Conservation (phyloP, 306 rosid genomes). For the Luffa acutangula region DNA sequence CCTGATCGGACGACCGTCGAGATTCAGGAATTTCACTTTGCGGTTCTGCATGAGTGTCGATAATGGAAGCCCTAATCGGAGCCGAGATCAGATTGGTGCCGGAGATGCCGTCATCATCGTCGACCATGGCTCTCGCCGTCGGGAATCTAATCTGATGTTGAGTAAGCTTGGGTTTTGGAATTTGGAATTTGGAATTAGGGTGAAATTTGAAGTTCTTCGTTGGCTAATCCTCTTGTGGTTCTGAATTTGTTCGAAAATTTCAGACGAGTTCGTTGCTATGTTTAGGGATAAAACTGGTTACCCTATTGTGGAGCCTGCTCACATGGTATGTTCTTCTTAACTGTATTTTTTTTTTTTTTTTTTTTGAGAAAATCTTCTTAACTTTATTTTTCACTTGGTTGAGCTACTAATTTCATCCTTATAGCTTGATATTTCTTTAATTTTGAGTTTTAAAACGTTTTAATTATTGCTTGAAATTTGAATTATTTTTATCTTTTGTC, state of each 20-base stretch:
- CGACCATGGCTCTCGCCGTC: conserved; percentile 91
- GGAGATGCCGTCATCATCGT: conserved; percentile 69
- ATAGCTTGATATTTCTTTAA: not conserved
- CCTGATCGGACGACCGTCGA: conserved; percentile 8
- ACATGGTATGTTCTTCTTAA: conserved; percentile 46
- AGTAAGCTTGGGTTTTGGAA: conserved; percentile 32
- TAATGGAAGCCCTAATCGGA: conserved; percentile 22
- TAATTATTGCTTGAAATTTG: not conserved
- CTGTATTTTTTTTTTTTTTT: not conserved
- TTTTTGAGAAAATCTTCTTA: too few species aligned
- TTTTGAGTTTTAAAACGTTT: not conserved
- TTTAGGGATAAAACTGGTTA: conserved; percentile 69
- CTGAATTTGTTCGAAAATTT: conserved; percentile 5
- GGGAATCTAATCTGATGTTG: conserved; percentile 80
- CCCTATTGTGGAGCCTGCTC: conserved; percentile 83
- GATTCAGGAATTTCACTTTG: conserved; percentile 16
- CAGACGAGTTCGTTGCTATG: conserved; percentile 84
- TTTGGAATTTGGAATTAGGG: not conserved
- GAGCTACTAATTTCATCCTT: not conserved
- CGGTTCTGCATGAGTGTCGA: conserved; percentile 23
- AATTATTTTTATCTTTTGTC: not conserved
- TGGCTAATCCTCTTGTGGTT: not conserved
- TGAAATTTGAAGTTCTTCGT: not conserved
- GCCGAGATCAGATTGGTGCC: conserved; percentile 27
- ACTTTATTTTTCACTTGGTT: not conserved